Conservation (phyloP, 1,284 basidiomycete genomes). For the Trametes pubescens region DNA sequence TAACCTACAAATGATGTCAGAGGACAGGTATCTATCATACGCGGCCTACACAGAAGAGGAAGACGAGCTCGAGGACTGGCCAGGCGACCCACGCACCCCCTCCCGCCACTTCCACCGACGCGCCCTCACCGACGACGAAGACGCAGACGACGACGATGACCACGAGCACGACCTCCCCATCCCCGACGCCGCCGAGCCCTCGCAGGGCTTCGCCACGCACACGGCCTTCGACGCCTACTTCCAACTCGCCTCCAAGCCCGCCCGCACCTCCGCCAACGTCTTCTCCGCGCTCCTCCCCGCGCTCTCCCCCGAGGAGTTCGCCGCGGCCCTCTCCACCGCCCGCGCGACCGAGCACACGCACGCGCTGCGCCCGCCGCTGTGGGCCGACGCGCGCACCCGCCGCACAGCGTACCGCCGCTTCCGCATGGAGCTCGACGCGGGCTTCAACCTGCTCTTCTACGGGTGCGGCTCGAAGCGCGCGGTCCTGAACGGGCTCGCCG, state of each 20-base stretch:
- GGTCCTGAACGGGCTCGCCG: slow-evolving; percentile 79
- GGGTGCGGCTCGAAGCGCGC: slow-evolving; percentile 87
- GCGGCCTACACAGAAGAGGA: slow-evolving; percentile 24
- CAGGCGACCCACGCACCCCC: slow-evolving; percentile 28
- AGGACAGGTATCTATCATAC: slow-evolving; percentile 11
- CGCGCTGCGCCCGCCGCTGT: slow-evolving; percentile 30
- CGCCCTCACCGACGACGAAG: slow-evolving; percentile 26
- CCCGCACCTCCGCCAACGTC: slow-evolving; percentile 78
- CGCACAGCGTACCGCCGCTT: slow-evolving; percentile 65
- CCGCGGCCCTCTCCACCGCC: slow-evolving; percentile 46
- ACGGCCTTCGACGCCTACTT: slow-evolving; percentile 88
- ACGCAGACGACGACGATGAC: slow-evolving; percentile 13
- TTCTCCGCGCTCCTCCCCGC: slow-evolving; percentile 79
- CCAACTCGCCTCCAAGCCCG: slow-evolving; percentile 64
- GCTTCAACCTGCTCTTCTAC: slow-evolving; percentile 88
- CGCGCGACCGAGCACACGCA: slow-evolving; percentile 38
- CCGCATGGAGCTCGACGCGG: slow-evolving; percentile 75
- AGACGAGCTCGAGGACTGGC: slow-evolving; percentile 32
- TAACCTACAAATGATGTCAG: slow-evolving; percentile 14
- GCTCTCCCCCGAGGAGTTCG: slow-evolving; percentile 67
- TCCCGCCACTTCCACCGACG: slow-evolving; percentile 23
- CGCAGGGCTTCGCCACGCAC: slow-evolving; percentile 40
- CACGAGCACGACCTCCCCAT: slow-evolving; percentile 7
- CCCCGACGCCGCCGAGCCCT: slow-evolving; percentile 23
- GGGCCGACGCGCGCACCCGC: slow-evolving; percentile 41